Evolutionary conservation across 1,139 yeast species (phyloP), one percentile per base, ranked within the genome.

Genomic region (Debaryomyces psychrophilus): DNA sequence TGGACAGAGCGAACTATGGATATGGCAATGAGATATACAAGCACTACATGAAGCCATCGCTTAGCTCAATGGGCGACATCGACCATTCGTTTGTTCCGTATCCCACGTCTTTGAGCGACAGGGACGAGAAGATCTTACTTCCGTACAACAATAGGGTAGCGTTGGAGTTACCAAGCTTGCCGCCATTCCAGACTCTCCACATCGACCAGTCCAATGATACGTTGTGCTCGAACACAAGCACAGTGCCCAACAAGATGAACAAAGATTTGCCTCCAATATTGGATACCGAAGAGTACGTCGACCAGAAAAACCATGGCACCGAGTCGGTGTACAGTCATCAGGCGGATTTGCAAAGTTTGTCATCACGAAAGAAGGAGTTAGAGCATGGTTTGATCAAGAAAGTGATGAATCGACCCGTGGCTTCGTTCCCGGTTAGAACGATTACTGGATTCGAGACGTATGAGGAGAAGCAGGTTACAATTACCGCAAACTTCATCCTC

Each of bases 391-490:
- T 73, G 44, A 65, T 73, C 11, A 61, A 57, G 41, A 53, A 54
- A 27, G 76, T 72, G 7, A 71, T 73, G 77, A 67, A 69, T 49
- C 57, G 65, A 22, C 74, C 76, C 0, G 54, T 71, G 31, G 49
- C 65, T 18, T 46, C 60, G 8, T 53, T 56, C 23, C 47, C 43
- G 2, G 28, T 41, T 11, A 34, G 38, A 9, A 28, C 33, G 15
- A 26, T 44, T 12, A 37, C 51, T 18, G 61, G 62, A 0, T 42
- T 48, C 2, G 53, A 52, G 8, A 44, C 49, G 11, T 61, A 54
- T 40, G 53, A 58, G 15, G 62, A 56, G 8, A 46, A 50, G 37
- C 52, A 50, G 9, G 48, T 65, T 17, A 55, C 58, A 1, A 60
- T 73, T 12, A 64, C 76, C 1, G 60, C 62, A 25, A 67, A 65